Percentiles rank a stretch among this genome's conserved stretches.
Evolutionary conservation across 148 eudicot genomes (phyloP).

Genomic region (Heliosperma pusillum): DNA sequence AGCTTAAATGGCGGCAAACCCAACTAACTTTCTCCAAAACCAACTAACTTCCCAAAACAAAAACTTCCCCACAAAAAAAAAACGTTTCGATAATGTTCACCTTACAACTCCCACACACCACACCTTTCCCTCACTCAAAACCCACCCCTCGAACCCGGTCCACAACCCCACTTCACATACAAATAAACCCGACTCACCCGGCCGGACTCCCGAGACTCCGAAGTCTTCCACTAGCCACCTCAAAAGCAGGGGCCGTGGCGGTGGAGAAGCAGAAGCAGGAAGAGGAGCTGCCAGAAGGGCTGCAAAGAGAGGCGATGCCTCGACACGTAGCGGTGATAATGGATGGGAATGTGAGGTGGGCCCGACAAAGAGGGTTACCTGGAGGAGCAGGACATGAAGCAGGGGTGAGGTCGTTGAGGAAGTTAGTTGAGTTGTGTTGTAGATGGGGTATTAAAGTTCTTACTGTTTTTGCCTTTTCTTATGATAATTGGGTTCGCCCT

Average conservation of each 20-base stretch:
- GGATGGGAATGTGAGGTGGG: constrained; percentile 89
- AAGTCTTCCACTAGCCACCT: background rate
- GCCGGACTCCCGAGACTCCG: background rate
- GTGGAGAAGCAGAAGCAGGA: constrained; percentile 9
- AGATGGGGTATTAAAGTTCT: constrained; percentile 55
- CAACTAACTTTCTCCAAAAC: constrained; percentile 7
- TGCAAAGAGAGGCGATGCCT: constrained; percentile 54
- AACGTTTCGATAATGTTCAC: constrained; percentile 19
- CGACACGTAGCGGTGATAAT: constrained; percentile 67
- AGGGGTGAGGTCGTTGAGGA: constrained; percentile 45
- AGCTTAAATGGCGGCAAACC: constrained; percentile 28
- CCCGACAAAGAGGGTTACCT: constrained; percentile 45
- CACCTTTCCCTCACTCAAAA: constrained; percentile 12
- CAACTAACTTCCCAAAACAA: background rate
- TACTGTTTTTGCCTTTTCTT: constrained; percentile 66
- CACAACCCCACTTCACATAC: background rate
- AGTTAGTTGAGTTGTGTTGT: constrained; percentile 39
- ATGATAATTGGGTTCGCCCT: constrained; percentile 69
- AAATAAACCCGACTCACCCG: background rate
- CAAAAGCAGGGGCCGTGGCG: background rate
- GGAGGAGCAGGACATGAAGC: constrained; percentile 51
- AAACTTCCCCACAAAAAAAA: background rate
- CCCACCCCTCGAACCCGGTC: constrained; percentile 2
- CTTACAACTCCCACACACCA: constrained; percentile 16
- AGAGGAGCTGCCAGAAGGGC: constrained; percentile 40